Evolutionary conservation across 75 land plant genomes (phyloP).

Genomic region (Pinus taeda): DNA sequence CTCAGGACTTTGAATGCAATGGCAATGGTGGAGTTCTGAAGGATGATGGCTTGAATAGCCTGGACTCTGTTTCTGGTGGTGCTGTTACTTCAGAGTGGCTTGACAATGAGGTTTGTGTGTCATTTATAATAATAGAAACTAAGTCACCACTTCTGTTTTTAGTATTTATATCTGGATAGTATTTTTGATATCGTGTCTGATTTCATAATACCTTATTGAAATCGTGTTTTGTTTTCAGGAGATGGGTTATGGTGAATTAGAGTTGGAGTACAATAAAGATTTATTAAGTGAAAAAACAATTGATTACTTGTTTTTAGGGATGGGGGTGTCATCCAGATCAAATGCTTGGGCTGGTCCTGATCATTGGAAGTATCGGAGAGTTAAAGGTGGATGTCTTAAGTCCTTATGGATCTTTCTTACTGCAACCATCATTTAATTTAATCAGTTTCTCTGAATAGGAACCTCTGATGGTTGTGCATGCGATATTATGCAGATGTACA

Average conservation of each 20-base stretch:
- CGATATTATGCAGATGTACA: constrained; percentile 54
- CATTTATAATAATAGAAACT: background rate
- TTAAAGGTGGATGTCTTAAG: constrained; percentile 44
- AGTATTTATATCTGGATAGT: background rate
- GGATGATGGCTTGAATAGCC: constrained; percentile 1
- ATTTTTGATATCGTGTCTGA: background rate
- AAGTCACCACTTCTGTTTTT: background rate
- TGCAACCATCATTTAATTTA: constrained; percentile 48
- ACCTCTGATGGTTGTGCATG: constrained; percentile 80
- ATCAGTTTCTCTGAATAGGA: no score
- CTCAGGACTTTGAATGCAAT: background rate
- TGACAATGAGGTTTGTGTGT: constrained; percentile 1
- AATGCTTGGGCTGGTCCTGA: constrained; percentile 99
- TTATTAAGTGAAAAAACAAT: constrained; percentile 33
- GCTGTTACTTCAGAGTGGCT: background rate
- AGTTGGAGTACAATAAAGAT: constrained; percentile 21
- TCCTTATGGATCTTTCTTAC: constrained; percentile 47
- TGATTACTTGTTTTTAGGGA: constrained; percentile 48
- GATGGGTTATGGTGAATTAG: constrained; percentile 7
- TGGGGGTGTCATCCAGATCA: constrained; percentile 51
- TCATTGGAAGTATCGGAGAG: constrained; percentile 85
- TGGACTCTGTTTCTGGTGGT: background rate
- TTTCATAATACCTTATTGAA: background rate
- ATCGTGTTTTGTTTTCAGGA: constrained; percentile 1
- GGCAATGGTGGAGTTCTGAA: background rate